Conservation (phyloP, 139 green algal species). For the Chlorella sp. region DNA sequence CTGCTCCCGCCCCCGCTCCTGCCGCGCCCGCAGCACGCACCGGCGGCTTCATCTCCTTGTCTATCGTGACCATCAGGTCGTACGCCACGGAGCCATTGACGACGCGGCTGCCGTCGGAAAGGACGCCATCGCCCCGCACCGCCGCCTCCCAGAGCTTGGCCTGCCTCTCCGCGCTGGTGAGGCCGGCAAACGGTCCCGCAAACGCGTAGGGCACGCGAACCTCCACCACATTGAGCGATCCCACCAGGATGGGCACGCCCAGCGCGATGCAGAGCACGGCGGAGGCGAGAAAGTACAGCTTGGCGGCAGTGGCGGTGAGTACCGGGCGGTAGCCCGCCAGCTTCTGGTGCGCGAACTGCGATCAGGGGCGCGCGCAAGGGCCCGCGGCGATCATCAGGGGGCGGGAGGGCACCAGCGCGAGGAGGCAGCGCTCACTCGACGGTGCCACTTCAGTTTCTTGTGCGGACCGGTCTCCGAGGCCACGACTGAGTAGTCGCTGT, state of each 20-base stretch:
- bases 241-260: conserved; percentile 51
- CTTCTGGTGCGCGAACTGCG: conserved; percentile 30
- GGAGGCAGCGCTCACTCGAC: too few relatives aligned
- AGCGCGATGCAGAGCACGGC: conserved; percentile 42
- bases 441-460: conserved; percentile 13
- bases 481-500: too few relatives aligned
- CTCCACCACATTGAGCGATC: conserved; percentile 42
- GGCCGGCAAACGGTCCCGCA: conserved; percentile 19
- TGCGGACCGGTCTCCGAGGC: too few relatives aligned
- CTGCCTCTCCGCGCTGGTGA: not conserved
- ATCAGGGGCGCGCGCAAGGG: too few relatives aligned
- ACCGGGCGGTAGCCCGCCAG: conserved; percentile 17
- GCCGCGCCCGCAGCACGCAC: conserved; percentile 29
- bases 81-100: conserved; percentile 11
- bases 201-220: conserved; percentile 49
- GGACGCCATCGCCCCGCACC: too few relatives aligned
- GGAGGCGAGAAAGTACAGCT: conserved; percentile 38
- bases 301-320: conserved; percentile 3
- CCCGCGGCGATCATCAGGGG: too few relatives aligned
- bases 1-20: not conserved
- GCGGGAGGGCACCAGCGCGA: too few relatives aligned
- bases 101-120: too few relatives aligned
- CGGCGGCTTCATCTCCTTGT: conserved; percentile 45
- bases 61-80: conserved; percentile 25
- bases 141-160: conserved; percentile 11